phyloP scores from a whole-genome alignment of 495 filamentous ascomycete species.

The Ascobolus immersus region DNA sequence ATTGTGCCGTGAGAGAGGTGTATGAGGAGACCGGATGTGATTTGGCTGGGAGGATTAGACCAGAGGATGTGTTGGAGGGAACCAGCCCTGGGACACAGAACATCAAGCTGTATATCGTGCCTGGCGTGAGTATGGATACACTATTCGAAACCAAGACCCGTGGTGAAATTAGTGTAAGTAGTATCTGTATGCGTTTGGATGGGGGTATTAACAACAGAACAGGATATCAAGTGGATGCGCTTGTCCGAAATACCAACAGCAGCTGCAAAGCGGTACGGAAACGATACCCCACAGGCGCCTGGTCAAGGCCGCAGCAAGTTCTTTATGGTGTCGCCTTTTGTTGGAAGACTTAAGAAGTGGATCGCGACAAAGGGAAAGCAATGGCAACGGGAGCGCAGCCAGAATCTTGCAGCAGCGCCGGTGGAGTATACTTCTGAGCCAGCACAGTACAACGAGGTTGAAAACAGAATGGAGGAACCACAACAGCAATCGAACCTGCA shows the following conservation, averaged over 20 bases:
- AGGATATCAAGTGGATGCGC: conserved; percentile 72
- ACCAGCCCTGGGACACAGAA: conserved; percentile 79
- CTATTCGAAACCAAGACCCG: conserved; percentile 68
- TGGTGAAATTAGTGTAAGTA: conserved; percentile 61
- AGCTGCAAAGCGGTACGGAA: conserved; percentile 38
- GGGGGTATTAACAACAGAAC: conserved; percentile 3
- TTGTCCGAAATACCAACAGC: conserved; percentile 66
- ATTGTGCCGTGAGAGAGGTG: conserved; percentile 78
- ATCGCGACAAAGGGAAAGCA: conserved; percentile 52
- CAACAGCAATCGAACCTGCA: conserved; percentile 12
- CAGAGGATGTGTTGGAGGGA: conserved; percentile 48
- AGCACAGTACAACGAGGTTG: conserved; percentile 6
- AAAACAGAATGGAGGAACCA: conserved; percentile 5
- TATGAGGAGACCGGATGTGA: conserved; percentile 91
- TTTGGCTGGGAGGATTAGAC: conserved; percentile 45
- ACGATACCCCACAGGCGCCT: conserved; percentile 22
- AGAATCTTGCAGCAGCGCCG: conserved; percentile 10
- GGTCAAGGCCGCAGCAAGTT: conserved; percentile 56
- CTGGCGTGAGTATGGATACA: conserved; percentile 61
- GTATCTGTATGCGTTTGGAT: neutral
- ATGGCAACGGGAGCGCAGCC: conserved; percentile 23
- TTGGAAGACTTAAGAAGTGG: conserved; percentile 71
- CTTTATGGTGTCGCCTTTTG: conserved; percentile 91
- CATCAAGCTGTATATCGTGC: conserved; percentile 71
- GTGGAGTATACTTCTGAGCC: conserved; percentile 1